Evolutionary conservation across 2,329 filamentous ascomycete species (phyloP).

Genomic region (Aspergillus oerlinghausenensis): DNA sequence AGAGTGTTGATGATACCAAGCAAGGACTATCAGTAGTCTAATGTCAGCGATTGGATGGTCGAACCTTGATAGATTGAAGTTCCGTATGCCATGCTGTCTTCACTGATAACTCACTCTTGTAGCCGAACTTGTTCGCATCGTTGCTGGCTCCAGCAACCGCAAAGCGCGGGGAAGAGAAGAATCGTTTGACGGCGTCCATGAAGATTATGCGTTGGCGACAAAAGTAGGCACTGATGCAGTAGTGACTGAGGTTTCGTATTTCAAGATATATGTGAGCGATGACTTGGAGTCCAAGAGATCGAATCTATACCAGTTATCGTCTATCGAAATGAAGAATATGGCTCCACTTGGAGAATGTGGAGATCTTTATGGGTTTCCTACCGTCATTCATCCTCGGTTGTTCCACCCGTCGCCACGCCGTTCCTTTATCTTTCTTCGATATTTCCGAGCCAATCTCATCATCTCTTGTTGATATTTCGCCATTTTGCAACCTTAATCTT

Average conservation of each 20-base stretch:
- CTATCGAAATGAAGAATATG: neutral
- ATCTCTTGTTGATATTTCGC: neutral
- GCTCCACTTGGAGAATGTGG: neutral
- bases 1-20: constrained; percentile 76
- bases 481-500: constrained; percentile 1
- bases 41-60: neutral
- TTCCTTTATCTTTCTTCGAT: constrained; percentile 6
- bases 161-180: constrained; percentile 75
- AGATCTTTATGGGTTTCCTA: neutral
- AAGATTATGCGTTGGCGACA: constrained; percentile 5
- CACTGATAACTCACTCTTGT: constrained; percentile 61
- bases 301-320: neutral
- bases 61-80: neutral
- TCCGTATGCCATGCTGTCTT: neutral
- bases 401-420: neutral
- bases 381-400: neutral
- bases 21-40: constrained; percentile 60
- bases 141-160: constrained; percentile 88
- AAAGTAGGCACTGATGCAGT: constrained; percentile 2
- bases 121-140: constrained; percentile 79
- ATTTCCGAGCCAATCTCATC: constrained; percentile 5
- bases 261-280: neutral
- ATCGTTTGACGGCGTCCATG: constrained; percentile 60
- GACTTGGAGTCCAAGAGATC: constrained; percentile 1
- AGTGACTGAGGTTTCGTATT: neutral